phyloP scores from a whole-genome alignment of 805 yeast species.

The Clavispora santaluciae region DNA sequence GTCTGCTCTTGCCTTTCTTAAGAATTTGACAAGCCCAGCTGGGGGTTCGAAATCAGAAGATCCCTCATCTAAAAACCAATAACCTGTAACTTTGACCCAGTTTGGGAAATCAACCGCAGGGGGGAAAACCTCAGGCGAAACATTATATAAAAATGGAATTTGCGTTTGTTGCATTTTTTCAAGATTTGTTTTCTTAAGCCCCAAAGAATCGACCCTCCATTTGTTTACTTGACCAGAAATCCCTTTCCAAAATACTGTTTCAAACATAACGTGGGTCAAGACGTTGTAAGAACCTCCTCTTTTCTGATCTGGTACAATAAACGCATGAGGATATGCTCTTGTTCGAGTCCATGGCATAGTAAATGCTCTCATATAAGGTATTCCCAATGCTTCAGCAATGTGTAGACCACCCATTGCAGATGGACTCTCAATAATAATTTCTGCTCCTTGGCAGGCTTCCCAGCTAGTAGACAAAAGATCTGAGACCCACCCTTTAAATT shows the following conservation, averaged over 20 bases:
- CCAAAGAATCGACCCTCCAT: slow-evolving; percentile 73
- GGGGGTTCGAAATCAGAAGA: slow-evolving; percentile 55
- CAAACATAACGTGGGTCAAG: slow-evolving; percentile 89
- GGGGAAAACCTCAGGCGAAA: slow-evolving; percentile 84
- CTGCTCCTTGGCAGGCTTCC: slow-evolving; percentile 81
- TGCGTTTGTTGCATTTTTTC: slow-evolving; percentile 67
- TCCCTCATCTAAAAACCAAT: slow-evolving; percentile 84
- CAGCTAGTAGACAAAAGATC: slow-evolving; percentile 71
- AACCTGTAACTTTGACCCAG: slow-evolving; percentile 95
- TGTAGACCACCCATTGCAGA: slow-evolving; percentile 95
- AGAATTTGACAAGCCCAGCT: slow-evolving; percentile 50
- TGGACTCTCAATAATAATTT: slow-evolving; percentile 89
- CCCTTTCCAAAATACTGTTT: slow-evolving; percentile 90
- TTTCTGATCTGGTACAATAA: slow-evolving; percentile 89
- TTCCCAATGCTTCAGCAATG: slow-evolving; percentile 84
- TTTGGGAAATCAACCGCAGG: slow-evolving; percentile 92
- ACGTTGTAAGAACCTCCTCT: slow-evolving; percentile 91
- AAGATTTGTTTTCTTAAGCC: slow-evolving; percentile 64
- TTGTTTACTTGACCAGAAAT: slow-evolving; percentile 79
- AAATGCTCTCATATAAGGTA: slow-evolving; percentile 91
- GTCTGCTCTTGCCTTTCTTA: slow-evolving; percentile 53
- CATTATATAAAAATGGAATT: slow-evolving; percentile 84
- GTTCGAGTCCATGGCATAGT: slow-evolving; percentile 99
- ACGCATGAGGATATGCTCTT: slow-evolving; percentile 94
- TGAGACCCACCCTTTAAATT: slow-evolving; percentile 78